Conservation (phyloP, 2,329 filamentous ascomycete genomes). For the Alternaria novae-zelandiae region DNA sequence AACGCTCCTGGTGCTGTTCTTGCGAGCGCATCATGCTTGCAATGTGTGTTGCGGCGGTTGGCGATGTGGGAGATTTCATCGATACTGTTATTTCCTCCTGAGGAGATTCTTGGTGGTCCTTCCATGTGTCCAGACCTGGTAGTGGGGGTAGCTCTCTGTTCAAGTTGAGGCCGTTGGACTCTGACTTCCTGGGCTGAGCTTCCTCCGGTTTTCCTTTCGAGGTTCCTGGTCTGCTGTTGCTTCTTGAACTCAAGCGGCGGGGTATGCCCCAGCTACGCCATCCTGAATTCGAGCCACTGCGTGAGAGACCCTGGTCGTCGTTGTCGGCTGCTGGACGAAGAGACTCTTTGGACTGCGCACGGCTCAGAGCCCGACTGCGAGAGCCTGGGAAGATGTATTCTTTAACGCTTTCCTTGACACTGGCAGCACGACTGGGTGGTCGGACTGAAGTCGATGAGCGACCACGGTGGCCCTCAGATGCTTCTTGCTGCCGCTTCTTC, state of each 20-base stretch:
- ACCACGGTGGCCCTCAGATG: conserved; percentile 25
- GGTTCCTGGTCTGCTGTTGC: conserved; percentile 39
- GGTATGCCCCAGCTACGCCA: conserved; percentile 50
- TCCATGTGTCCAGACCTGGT: conserved; percentile 53
- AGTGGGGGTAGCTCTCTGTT: conserved; percentile 57
- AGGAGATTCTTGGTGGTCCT: conserved; percentile 24
- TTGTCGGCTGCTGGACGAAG: conserved; percentile 23
- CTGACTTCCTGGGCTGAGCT: conserved; percentile 36
- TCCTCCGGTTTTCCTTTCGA: conserved; percentile 35
- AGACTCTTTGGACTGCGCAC: conserved; percentile 45
- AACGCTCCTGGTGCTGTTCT: conserved; percentile 32
- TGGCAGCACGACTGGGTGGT: conserved; percentile 45
- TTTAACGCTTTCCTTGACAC: conserved; percentile 48
- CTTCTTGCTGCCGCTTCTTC: conserved; percentile 46
- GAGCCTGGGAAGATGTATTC: conserved; percentile 52
- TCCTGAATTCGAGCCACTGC: conserved; percentile 35
- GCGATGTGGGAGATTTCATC: conserved; percentile 24
- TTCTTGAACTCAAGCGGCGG: conserved; percentile 42
- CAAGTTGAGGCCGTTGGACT: conserved; percentile 45
- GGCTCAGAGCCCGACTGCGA: conserved; percentile 31
- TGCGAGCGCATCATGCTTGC: conserved; percentile 46
- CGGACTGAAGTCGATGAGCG: conserved; percentile 25
- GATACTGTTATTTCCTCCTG: conserved; percentile 20
- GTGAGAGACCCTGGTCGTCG: conserved; percentile 27
- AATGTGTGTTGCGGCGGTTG: conserved; percentile 37